Evolutionary conservation across 257 asterid species (phyloP).

Genomic region (Penstemon eatonii): DNA sequence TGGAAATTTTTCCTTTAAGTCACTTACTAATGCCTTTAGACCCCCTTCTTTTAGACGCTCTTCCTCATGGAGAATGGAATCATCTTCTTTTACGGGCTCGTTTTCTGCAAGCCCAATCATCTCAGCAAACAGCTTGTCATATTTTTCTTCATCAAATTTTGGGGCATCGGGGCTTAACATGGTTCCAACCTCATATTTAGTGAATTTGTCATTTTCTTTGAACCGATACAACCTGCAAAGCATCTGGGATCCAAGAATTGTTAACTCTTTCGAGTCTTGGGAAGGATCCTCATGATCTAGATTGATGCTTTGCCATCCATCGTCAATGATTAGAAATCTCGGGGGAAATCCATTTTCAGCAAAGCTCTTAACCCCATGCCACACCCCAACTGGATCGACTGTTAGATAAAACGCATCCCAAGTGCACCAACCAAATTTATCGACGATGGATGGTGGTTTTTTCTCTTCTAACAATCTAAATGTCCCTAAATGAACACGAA

Average conservation of each 20-base stretch:
- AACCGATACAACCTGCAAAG: slow-evolving; percentile 41
- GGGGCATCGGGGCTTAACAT: slow-evolving; percentile 37
- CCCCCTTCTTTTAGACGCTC: slow-evolving; percentile 33
- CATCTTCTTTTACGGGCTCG: slow-evolving; percentile 28
- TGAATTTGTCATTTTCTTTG: slow-evolving; percentile 43
- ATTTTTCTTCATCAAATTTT: slow-evolving; percentile 36
- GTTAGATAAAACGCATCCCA: slow-evolving; percentile 19
- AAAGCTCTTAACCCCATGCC: slow-evolving; percentile 42
- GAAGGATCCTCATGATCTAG: slow-evolving; percentile 46
- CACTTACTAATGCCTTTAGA: slow-evolving; percentile 38
- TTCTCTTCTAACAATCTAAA: slow-evolving; percentile 46
- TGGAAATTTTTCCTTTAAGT: slow-evolving; percentile 36
- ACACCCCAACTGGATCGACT: slow-evolving; percentile 45
- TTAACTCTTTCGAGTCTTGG: slow-evolving; percentile 33
- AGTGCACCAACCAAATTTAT: slow-evolving; percentile 46
- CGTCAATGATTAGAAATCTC: slow-evolving; percentile 43
- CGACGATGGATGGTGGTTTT: slow-evolving; percentile 30
- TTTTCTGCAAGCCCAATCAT: slow-evolving; percentile 36
- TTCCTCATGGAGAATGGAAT: slow-evolving; percentile 27
- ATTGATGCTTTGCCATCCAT: slow-evolving; percentile 57
- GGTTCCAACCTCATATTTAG: slow-evolving; percentile 36
- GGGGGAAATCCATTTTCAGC: slow-evolving; percentile 37
- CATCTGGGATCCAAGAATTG: slow-evolving; percentile 45
- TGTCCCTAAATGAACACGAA: slow-evolving; percentile 40
- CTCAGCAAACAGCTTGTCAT: slow-evolving; percentile 33